Evolutionary conservation across 139 green algal genomes (phyloP).

Genomic region (Trebouxia sp.): DNA sequence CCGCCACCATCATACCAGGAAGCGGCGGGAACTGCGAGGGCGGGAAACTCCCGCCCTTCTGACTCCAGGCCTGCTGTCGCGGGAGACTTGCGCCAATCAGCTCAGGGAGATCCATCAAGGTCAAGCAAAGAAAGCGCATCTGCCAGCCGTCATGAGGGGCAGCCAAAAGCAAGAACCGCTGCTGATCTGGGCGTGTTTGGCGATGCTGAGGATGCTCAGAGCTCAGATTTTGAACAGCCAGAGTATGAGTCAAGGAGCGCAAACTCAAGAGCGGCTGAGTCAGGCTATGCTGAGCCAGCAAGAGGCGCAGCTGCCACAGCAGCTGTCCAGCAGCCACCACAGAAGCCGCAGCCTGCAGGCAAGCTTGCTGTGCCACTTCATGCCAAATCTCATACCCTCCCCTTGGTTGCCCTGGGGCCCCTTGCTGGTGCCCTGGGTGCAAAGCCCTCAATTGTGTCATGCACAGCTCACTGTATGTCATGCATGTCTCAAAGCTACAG

Average conservation of each 20-base stretch:
- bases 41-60: background rate
- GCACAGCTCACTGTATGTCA: too few species aligned
- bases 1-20: background rate
- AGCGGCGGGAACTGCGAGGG: background rate
- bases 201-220: background rate
- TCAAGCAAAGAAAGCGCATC: background rate
- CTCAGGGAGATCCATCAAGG: background rate
- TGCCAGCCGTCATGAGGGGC: background rate
- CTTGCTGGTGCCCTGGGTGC: too few species aligned
- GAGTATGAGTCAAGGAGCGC: background rate
- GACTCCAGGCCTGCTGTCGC: background rate
- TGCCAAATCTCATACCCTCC: too few species aligned
- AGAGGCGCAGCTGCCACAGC: background rate
- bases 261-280: background rate
- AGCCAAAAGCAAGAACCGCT: background rate
- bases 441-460: too few species aligned
- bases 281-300: background rate
- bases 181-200: constrained; percentile 28
- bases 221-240: background rate
- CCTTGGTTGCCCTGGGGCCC: too few species aligned
- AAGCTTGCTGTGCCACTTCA: background rate
- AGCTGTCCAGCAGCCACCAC: background rate
- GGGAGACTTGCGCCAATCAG: background rate
- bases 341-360: background rate
- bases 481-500: too few species aligned